These are phyloP conservation scores for Jacaranda mimosifolia DNA, from an alignment of 257 asterid species.

Conservation along the genomic window DNA sequence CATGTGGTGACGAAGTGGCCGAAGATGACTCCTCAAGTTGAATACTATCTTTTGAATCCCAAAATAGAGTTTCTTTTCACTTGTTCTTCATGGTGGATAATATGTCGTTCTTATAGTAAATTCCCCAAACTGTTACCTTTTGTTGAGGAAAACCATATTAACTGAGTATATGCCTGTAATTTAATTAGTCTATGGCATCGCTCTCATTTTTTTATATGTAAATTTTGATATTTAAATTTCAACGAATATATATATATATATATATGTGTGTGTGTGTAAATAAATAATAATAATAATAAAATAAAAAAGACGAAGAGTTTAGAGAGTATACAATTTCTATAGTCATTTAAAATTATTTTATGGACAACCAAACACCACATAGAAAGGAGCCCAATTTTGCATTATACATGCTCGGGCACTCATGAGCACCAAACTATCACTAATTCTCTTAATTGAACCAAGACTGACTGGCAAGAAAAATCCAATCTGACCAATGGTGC, in stretches of 20 bases:
- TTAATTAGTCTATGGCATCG: too few species aligned
- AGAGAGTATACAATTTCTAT: too few species aligned
- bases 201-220: too few species aligned
- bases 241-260: too few species aligned
- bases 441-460: neutral
- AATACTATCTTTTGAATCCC: constrained; percentile 54
- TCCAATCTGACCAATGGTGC: too few species aligned
- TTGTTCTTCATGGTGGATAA: constrained; percentile 51
- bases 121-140: constrained; percentile 91
- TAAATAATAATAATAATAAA: too few species aligned
- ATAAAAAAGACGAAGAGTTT: too few species aligned
- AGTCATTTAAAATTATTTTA: too few species aligned
- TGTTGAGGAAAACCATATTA: constrained; percentile 64
- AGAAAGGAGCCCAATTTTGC: too few species aligned
- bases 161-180: constrained; percentile 82
- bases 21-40: constrained; percentile 37
- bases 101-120: constrained; percentile 76
- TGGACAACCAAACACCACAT: too few species aligned
- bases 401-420: constrained; percentile 25
- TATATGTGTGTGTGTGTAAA: too few species aligned
- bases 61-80: constrained; percentile 76
- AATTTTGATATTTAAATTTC: too few species aligned
- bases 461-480: neutral
- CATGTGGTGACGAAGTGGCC: constrained; percentile 47
- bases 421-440: neutral